Evolutionary conservation across 106 monocot species (phyloP), one percentile per base, ranked within the genome.

Genomic region (Phalaenopsis aphrodite): DNA sequence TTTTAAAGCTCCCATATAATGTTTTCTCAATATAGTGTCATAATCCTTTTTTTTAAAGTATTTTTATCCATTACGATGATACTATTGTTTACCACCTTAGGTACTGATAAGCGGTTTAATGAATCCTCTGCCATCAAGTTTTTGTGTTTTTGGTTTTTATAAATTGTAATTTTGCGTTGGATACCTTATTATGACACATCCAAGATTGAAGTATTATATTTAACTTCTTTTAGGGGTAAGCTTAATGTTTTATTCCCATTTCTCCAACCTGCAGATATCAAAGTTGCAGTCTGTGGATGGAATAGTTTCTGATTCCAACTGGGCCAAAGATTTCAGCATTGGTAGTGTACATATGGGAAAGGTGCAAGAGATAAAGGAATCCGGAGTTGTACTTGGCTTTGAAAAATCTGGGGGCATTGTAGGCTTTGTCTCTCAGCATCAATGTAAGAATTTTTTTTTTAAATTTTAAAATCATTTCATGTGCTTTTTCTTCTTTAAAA

Each of bases 391-490:
- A 56, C 45, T 99, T 64, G 88, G 84, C 71, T 94, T 99, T 77
- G 85, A 91, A 82, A 79, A 88, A 69, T 84, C 91, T 72, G 64
- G 38, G 72, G 88, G 93, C 87, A 75, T 87, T 81, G 89, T 99
- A 88, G 98, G 98, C 18, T 94, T 99, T 82, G 79, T 92, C 55
- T 81, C 92, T 64, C 77, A 91, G 36, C 91, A 94, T 87, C 98
- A 99, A 55, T 85, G 97, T 97, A 89, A 85, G 83, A 73, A 16
- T 49, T 75, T 57, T 55, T 49, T 75, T 57, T 46, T 24, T 2
- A 52, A 2, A 2, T 61, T 4, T 78, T 10, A 42, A 41, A 36
- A 6, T 17, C 8, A 23, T 43, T 57, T n/a, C 77, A 65, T 16
- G 37, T 82, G 38, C 14, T 42, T 19, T 78, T 74, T 9, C 24